Conservation (phyloP, 1,284 basidiomycete genomes). For the Mycena sp. region DNA sequence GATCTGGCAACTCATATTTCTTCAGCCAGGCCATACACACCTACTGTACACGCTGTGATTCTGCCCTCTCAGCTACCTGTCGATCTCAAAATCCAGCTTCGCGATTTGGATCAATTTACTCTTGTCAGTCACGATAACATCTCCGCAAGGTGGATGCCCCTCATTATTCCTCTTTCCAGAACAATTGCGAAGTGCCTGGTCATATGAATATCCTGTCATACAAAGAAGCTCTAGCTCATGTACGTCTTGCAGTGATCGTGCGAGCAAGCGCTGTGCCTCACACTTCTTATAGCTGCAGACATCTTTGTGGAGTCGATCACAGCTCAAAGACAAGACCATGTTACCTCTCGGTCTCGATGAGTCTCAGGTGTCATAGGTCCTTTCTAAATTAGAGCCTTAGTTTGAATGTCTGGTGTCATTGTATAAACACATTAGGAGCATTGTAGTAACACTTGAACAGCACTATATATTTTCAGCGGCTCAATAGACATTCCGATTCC, state of each 20-base stretch:
- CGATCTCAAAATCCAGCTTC: slow-evolving; percentile 72
- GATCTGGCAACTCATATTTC: slow-evolving; percentile 60
- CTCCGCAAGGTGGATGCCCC: neutral
- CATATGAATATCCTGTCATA: slow-evolving; percentile 82
- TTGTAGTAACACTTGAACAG: too few relatives aligned
- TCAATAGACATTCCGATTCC: too few relatives aligned
- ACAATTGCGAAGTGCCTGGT: slow-evolving; percentile 65
- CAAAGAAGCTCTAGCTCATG: slow-evolving; percentile 65
- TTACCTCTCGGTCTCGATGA: slow-evolving; percentile 62
- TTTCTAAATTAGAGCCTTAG: too few relatives aligned
- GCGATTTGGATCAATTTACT: slow-evolving; percentile 68
- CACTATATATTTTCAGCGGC: too few relatives aligned
- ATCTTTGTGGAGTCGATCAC: slow-evolving; percentile 48
- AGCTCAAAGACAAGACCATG: slow-evolving; percentile 56
- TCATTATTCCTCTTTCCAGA: slow-evolving; percentile 61
- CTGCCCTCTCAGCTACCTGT: slow-evolving; percentile 76
- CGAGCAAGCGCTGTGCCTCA: slow-evolving; percentile 1
- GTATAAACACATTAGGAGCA: too few relatives aligned
- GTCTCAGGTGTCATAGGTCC: slow-evolving; percentile 35
- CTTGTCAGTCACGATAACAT: slow-evolving; percentile 54
- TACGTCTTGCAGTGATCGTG: slow-evolving; percentile 44
- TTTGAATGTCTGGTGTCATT: too few relatives aligned
- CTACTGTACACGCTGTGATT: slow-evolving; percentile 75
- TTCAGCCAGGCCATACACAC: slow-evolving; percentile 66
- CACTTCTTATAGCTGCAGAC: slow-evolving; percentile 48